Evolutionary conservation across 805 yeast species (phyloP), one percentile per base, ranked within the genome.

Genomic region (Jamesozyma gamospora): DNA sequence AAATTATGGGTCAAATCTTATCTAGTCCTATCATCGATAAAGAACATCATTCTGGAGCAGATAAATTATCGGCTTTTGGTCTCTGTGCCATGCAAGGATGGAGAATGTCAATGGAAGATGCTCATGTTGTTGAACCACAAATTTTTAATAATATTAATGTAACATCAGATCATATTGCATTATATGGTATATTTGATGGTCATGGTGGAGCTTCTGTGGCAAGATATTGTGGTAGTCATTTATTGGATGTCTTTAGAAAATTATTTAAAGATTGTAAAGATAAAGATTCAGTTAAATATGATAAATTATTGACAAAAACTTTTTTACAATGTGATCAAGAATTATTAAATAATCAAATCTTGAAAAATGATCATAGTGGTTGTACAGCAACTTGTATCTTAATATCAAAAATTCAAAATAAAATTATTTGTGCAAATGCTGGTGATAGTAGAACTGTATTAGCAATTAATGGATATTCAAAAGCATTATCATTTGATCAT

Each of bases 71-170:
- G 41, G 76, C 82, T 16, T 90, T 72, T 58, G 97, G 95, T 30
- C 68, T 90, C 40, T 84, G 95, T 24, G 79, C 90, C 44, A 90
- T 90, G 97, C 98, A 90, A 66, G 98, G 98, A n/a, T 90, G 98
- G 98, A 78, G 98, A 65, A 79, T 86, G 57, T 75, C 83, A 45
- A 90, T 90, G 98, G 98, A 90, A 62, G 98, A 90, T 63, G 79
- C 96, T 8, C 97, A 90, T 62, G 76, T 87, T 34, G 74, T 75
- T 34, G 51, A 53, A 40, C 50, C 54, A 30, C 55, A 57, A 21
- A 41, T 53, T 17, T 32, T 43, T n/a, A 21, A 5, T 21, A 21
- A 21, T 21, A 5, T 8, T 8, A 44, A 43, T 4, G 56, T 53
- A 14, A 26, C 24, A 13, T 31, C 39, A 15, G 71, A 70, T 17